Conservation (phyloP, 768 basidiomycete species). For the Leccinum subgranulosum region DNA sequence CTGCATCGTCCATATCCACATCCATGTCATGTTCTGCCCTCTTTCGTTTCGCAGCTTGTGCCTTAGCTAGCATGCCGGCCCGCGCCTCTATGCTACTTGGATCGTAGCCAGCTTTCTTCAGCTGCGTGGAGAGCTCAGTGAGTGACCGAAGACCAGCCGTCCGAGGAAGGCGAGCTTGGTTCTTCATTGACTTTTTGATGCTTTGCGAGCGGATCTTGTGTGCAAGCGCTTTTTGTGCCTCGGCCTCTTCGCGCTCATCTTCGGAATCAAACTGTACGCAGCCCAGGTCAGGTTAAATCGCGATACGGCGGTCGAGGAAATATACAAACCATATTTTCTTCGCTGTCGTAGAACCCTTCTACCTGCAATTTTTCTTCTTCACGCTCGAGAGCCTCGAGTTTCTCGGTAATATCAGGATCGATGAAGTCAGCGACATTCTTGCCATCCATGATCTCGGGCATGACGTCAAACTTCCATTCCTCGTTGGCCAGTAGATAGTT, state of each 20-base stretch:
- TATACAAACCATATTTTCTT: constrained; percentile 73
- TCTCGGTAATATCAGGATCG: constrained; percentile 95
- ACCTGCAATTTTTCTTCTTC: constrained; percentile 94
- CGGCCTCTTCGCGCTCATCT: constrained; percentile 76
- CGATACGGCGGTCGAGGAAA: background rate
- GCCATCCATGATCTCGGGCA: constrained; percentile 99
- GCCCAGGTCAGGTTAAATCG: background rate
- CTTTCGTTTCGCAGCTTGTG: constrained; percentile 62
- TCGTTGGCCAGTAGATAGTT: constrained; percentile 85
- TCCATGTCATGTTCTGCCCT: constrained; percentile 50
- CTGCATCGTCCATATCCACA: constrained; percentile 56
- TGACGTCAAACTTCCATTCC: constrained; percentile 92
- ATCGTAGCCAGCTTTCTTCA: constrained; percentile 89
- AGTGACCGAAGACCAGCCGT: constrained; percentile 66
- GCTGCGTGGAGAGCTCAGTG: constrained; percentile 70
- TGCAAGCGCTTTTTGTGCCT: constrained; percentile 54
- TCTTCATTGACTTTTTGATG: constrained; percentile 85
- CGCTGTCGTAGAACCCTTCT: constrained; percentile 93
- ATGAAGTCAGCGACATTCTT: constrained; percentile 99
- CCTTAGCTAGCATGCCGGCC: constrained; percentile 79
- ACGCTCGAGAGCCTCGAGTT: constrained; percentile 93
- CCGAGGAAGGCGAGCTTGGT: constrained; percentile 73
- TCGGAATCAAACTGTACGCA: constrained; percentile 49
- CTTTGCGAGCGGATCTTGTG: constrained; percentile 72
- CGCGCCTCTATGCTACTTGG: constrained; percentile 85